Evolutionary conservation across 2,329 filamentous ascomycete genomes (phyloP).

Genomic region (Aureobasidium sp.): DNA sequence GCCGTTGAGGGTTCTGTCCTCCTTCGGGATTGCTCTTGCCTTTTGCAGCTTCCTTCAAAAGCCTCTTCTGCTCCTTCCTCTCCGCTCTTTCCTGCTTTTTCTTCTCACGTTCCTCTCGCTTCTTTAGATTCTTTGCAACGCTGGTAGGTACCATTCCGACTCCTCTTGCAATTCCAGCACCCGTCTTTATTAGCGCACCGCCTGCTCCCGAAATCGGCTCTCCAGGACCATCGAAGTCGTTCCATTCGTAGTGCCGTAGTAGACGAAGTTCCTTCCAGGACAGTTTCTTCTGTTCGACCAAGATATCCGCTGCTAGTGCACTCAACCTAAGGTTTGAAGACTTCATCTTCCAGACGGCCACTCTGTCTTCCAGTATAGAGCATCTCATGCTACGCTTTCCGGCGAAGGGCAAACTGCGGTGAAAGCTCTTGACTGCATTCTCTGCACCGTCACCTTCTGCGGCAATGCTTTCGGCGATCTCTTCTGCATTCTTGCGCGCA

Average conservation of each 20-base stretch:
- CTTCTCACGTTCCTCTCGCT: slow-evolving; percentile 44
- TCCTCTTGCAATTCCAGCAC: slow-evolving; percentile 54
- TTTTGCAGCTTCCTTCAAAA: slow-evolving; percentile 15
- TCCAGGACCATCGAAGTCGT: slow-evolving; percentile 67
- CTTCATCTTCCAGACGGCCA: slow-evolving; percentile 60
- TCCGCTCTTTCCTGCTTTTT: slow-evolving; percentile 35
- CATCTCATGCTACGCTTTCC: slow-evolving; percentile 50
- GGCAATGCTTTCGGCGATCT: slow-evolving; percentile 54
- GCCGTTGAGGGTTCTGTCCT: background rate
- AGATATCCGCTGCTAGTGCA: slow-evolving; percentile 55
- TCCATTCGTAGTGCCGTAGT: slow-evolving; percentile 62
- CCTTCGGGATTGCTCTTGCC: slow-evolving; percentile 1
- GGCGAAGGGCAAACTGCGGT: slow-evolving; percentile 48
- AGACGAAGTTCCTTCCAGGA: slow-evolving; percentile 57
- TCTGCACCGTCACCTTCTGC: slow-evolving; percentile 60
- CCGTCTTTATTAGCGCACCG: slow-evolving; percentile 51
- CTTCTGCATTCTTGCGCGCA: slow-evolving; percentile 48
- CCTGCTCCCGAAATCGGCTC: slow-evolving; percentile 62
- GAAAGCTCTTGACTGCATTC: slow-evolving; percentile 62
- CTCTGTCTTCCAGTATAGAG: slow-evolving; percentile 53
- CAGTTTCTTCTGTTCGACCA: slow-evolving; percentile 53
- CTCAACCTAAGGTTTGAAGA: slow-evolving; percentile 53
- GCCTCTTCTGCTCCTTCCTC: slow-evolving; percentile 22
- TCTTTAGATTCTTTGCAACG: slow-evolving; percentile 50
- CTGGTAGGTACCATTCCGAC: slow-evolving; percentile 56